Base-by-base conservation (phyloP, 2,329 filamentous ascomycete species). In the Dryadomyces quercus-mongolicae region DNA sequence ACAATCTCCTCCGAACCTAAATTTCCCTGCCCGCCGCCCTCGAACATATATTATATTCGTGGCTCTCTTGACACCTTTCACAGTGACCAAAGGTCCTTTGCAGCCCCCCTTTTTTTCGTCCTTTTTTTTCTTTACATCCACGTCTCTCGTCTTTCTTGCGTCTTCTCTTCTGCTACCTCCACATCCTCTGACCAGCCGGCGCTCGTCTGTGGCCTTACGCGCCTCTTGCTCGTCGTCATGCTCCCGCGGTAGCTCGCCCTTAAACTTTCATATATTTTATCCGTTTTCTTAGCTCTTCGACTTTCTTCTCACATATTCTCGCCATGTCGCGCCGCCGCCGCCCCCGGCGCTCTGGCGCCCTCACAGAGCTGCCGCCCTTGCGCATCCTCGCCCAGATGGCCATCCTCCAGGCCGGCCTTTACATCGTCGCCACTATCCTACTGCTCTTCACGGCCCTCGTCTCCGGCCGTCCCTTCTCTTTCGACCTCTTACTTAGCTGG, bases 321-420 rank as follows among this genome's bases (percentile, higher is more conserved):
- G 18, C 12, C 34, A 79, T 82, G 79, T 66, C 78, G 45, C 76
- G 78, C 56, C 71, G 78, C 56, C 73, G 78, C 57, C 74, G 76
- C 62, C 77, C 79, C 53, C 79, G 78, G 52, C 76, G 80, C 62
- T 70, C 79, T 49, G 80, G 80, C 67, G 79, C 80, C 60, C 73
- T 81, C 44, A 70, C 76, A 53, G 80, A 83, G 60, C 74, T 83
- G n/a, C 78, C 76, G 12, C 80, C 80, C 10, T 70, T 81, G 58
- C 76, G 74, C 59, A 80, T 83, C 64, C 73, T 80, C 49, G 67
- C 71, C 56, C 80, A 84, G 67, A 82, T 84, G 62, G 71, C 74
- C 45, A 70, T 71, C 13, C 66, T 84, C 15, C 81, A 84, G 62
- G 69, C 67, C 18, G 66, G 80, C 52, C 82, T 78, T 69, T 82